phyloP scores from a whole-genome alignment of 805 yeast species.

The Yamadazyma laniorum region DNA sequence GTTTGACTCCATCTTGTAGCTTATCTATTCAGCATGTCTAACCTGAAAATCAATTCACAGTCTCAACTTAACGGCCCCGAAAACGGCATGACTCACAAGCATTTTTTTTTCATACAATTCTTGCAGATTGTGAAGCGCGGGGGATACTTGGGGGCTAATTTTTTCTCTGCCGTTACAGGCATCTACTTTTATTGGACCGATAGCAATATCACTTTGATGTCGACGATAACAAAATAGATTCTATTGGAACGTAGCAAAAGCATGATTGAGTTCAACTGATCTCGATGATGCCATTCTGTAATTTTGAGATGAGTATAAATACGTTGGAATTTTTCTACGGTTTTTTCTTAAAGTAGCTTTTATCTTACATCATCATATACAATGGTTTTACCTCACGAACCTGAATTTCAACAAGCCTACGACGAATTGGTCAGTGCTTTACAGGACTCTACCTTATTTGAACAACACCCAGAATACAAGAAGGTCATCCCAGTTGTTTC shows the following conservation, averaged over 20 bases:
- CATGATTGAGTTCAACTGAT: too few species aligned
- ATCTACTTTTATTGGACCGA: constrained; percentile 10
- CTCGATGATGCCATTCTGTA: too few species aligned
- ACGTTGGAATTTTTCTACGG: too few species aligned
- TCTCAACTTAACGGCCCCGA: background rate
- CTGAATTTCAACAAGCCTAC: constrained; percentile 99
- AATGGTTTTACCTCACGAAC: constrained; percentile 88
- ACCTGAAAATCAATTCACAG: too few species aligned
- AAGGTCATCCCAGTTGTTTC: constrained; percentile 87
- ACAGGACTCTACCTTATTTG: constrained; percentile 87
- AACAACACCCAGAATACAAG: constrained; percentile 85
- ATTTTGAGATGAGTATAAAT: too few species aligned
- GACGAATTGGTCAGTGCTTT: constrained; percentile 86
- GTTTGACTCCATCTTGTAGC: too few species aligned
- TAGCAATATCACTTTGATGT: constrained; percentile 1
- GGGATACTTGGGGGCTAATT: background rate
- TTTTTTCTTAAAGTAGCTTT: too few species aligned
- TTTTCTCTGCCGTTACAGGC: constrained; percentile 9
- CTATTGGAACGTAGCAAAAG: background rate
- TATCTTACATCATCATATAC: too few species aligned
- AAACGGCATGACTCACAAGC: background rate
- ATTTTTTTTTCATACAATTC: too few species aligned
- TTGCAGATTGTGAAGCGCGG: background rate
- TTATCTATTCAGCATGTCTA: too few species aligned
- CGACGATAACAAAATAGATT: background rate